phyloP scores from a whole-genome alignment of 2,329 filamentous ascomycete genomes.

The Annulohypoxylon truncatum region DNA sequence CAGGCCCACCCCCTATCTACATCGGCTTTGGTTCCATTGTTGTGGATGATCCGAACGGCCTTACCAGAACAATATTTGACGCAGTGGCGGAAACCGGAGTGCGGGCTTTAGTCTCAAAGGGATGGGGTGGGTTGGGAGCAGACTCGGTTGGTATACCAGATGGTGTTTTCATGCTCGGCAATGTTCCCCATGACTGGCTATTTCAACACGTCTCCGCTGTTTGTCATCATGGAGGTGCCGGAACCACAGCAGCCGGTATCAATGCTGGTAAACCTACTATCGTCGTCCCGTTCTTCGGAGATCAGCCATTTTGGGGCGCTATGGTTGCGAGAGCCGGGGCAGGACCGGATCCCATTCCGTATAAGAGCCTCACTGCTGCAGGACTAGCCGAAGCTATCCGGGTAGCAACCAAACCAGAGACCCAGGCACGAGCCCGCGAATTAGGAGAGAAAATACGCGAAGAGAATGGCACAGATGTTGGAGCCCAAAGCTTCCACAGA shows the following conservation, averaged over 20 bases:
- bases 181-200: constrained; percentile 89
- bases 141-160: constrained; percentile 77
- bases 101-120: constrained; percentile 85
- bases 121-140: constrained; percentile 86
- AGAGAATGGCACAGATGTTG: constrained; percentile 72
- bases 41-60: constrained; percentile 59
- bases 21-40: constrained; percentile 69
- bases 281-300: constrained; percentile 87
- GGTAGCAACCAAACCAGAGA: constrained; percentile 69
- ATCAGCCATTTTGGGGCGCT: constrained; percentile 85
- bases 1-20: constrained; percentile 63
- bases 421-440: constrained; percentile 64
- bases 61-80: constrained; percentile 60
- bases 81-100: constrained; percentile 62
- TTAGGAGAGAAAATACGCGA: constrained; percentile 73
- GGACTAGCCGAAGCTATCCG: constrained; percentile 73
- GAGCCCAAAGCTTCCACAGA: constrained; percentile 76
- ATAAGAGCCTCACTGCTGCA: constrained; percentile 73
- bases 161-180: constrained; percentile 84
- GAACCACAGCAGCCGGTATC: constrained; percentile 89
- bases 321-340: constrained; percentile 80
- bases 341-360: constrained; percentile 75
- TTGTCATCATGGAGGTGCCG: constrained; percentile 88
- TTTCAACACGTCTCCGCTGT: constrained; percentile 85
- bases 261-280: constrained; percentile 82